phyloP scores from a whole-genome alignment of 2,329 filamentous ascomycete genomes.

The Botrytis elliptica region DNA sequence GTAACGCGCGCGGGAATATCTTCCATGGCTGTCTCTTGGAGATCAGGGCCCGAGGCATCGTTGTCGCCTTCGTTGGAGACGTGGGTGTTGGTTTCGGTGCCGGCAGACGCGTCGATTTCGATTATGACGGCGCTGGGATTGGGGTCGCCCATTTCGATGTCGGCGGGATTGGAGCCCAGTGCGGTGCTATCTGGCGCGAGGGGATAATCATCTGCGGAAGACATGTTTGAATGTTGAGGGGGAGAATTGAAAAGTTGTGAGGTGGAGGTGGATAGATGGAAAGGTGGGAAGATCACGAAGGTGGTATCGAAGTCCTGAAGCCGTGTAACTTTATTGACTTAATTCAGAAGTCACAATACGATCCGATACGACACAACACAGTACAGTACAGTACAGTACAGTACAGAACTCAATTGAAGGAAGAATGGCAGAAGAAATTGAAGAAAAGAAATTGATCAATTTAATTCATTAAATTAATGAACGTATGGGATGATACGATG shows the following conservation, averaged over 20 bases:
- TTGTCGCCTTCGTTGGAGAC: not conserved
- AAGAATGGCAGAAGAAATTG: not conserved
- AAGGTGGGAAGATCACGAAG: not conserved
- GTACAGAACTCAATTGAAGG: not conserved
- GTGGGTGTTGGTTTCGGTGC: not conserved
- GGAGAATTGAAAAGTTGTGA: not conserved
- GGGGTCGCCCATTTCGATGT: slow-evolving; percentile 35
- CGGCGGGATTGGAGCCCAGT: slow-evolving; percentile 25
- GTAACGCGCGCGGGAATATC: slow-evolving; percentile 31
- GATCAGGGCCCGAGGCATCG: slow-evolving; percentile 19
- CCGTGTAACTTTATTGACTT: not conserved
- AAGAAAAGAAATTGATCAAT: not conserved
- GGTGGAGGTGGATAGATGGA: not conserved
- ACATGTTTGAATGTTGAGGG: not conserved
- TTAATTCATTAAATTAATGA: not conserved
- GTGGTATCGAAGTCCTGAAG: not conserved
- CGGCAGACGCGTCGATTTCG: slow-evolving; percentile 30
- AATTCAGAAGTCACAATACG: not conserved
- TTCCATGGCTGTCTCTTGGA: slow-evolving; percentile 29
- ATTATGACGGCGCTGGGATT: slow-evolving; percentile 28
- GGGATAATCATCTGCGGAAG: slow-evolving; percentile 29
- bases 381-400: not conserved
- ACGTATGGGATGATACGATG: not conserved
- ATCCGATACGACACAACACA: not conserved
- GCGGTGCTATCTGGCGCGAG: slow-evolving; percentile 24